Conservation (phyloP, 768 basidiomycete species). For the Imleria badia region DNA sequence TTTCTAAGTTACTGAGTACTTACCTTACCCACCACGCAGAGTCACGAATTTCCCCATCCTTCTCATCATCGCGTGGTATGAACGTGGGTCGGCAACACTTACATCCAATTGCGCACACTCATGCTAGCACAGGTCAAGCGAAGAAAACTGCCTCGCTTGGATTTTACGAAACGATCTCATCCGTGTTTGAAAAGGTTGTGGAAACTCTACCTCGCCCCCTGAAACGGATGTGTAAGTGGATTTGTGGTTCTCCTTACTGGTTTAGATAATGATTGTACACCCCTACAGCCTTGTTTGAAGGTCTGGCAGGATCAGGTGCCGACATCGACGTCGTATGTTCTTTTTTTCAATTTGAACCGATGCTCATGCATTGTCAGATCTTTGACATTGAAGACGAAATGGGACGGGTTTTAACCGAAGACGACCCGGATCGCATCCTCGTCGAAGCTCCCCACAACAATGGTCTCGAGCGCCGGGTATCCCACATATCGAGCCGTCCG, state of each 20-base stretch:
- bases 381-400: constrained; percentile 76
- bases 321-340: constrained; percentile 71
- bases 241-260: background rate
- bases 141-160: constrained; percentile 62
- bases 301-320: constrained; percentile 64
- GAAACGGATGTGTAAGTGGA: constrained; percentile 67
- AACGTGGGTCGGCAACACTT: constrained; percentile 43
- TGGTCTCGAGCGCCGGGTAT: constrained; percentile 30
- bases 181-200: constrained; percentile 64
- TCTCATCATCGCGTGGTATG: constrained; percentile 78
- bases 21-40: constrained; percentile 35
- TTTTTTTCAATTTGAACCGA: background rate
- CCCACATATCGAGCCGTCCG: constrained; percentile 33
- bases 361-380: constrained; percentile 43
- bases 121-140: constrained; percentile 46
- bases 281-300: constrained; percentile 73
- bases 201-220: constrained; percentile 77
- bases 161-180: constrained; percentile 71
- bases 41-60: constrained; percentile 84
- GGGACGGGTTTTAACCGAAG: constrained; percentile 5
- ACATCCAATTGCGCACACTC: background rate
- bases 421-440: background rate
- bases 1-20: background rate
- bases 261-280: background rate
- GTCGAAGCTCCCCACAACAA: constrained; percentile 16